Base-by-base conservation (phyloP, 164 flowering plant genomes). In the Piper betle region DNA sequence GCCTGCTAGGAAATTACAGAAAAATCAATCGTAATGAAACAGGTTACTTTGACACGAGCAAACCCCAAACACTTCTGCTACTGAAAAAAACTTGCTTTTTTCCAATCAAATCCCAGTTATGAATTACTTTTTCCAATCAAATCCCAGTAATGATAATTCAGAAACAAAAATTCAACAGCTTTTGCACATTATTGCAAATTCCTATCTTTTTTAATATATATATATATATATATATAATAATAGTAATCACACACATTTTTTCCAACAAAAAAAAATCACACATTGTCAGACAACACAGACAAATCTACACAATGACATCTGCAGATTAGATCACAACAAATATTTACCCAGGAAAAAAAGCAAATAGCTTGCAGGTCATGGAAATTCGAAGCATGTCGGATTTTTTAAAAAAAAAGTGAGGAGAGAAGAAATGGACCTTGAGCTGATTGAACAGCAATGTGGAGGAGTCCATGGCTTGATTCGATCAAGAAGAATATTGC, bases 371-470 rank as follows among this genome's bases (percentile, higher is more conserved):
- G 3, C 15, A 9, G 50, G 15, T 46, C 50, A 10, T 9, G 50
- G 50, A 6, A 1, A 25, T 9, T 46, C 46, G 6, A 18, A 38
- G 43, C 37, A 48, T 4, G n/a, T 0, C 40, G n/a, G 53, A 52
- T 25, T 18, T 38, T 16, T 13, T 13, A 13, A 5, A 18, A 9
- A 13, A n/a, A n/a, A n/a, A n/a, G n/a, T 8, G 17, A 39, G 7
- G 39, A n/a, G 20, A 5, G 37, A 37, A 12, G 43, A 42, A 6
- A 16, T 55, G 53, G 62, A 84, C 93, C 93, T 82, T 80, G 64
- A 84, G 86, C 74, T 82, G 81, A 69, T 82, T 80, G 63, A 63
- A 84, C 5, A 86, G 79, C 72, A 59, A 9, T 0, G 82, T 50
- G 5, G 87, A 68, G 42, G 88, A 65, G 58, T 60, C 68, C 74